Evolutionary conservation across 2,329 filamentous ascomycete genomes (phyloP).

Genomic region (Colletotrichum filicis): DNA sequence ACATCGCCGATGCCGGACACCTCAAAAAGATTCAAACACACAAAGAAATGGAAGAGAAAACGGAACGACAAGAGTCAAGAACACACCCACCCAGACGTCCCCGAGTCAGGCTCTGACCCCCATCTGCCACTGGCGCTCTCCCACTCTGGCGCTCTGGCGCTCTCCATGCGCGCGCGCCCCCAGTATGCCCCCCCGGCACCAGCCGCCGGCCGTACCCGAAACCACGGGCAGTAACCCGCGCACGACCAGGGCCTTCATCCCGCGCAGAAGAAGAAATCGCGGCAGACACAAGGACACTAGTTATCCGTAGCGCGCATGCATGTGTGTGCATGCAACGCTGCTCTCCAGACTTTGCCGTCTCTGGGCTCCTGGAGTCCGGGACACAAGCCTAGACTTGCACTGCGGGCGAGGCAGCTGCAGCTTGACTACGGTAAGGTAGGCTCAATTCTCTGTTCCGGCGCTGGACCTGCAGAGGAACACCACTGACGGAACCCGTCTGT

Average conservation of each 20-base stretch:
- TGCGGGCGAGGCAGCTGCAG: not conserved
- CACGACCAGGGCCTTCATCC: not conserved
- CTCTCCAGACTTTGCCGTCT: not conserved
- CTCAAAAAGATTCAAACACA: not conserved
- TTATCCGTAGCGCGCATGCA: not conserved
- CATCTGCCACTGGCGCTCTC: too few relatives aligned
- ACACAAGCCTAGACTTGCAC: not conserved
- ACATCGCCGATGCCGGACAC: not conserved
- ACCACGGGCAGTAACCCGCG: not conserved
- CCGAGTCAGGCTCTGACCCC: not conserved
- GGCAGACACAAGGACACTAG: not conserved
- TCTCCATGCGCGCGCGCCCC: too few relatives aligned
- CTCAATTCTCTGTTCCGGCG: not conserved
- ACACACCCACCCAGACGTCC: not conserved
- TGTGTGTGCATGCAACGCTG: conserved; percentile 1
- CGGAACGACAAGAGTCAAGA: not conserved
- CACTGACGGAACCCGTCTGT: not conserved
- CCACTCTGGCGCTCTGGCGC: too few relatives aligned
- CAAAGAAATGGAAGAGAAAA: not conserved
- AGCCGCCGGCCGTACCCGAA: conserved; percentile 5
- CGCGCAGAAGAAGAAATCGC: not conserved
- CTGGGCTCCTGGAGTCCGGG: too few relatives aligned
- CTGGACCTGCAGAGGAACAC: not conserved
- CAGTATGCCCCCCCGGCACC: not conserved
- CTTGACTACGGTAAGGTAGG: not conserved